Evolutionary conservation across 2,329 filamentous ascomycete genomes (phyloP), one percentile per base, ranked within the genome.

Genomic region (Trichoderma aggressivum): DNA sequence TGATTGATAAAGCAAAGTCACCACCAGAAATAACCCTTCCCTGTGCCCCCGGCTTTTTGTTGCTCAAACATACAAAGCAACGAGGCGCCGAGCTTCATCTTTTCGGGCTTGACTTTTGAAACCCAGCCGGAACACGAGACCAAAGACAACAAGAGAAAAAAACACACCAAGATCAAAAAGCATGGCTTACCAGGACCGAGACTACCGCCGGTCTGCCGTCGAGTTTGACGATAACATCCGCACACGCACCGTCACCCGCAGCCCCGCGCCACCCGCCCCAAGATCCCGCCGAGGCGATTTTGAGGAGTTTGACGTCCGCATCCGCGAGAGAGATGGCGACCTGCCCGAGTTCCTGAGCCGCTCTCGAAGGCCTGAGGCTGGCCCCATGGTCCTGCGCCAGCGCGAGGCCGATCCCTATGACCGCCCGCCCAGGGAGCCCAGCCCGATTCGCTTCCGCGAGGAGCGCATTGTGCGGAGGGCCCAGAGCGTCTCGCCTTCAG

Each of bases 391-490:
- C 21, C 82, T 89, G 61, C 84, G 87, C 65, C 81, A 85, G 74
- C 83, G 86, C 59, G 86, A 89, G 70, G 81, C 88, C 64, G 87
- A 89, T 80, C 34, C 65, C 26, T 87, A 86, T 72, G 86, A 88
- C 77, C 81, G 86, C 65, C 82, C 83, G 67, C 81, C 79, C 55
- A 81, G 83, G 64, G 84, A 82, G 65, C 85, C 82, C 71, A 82
- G 80, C 72, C 84, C 84, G 28, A 73, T 82, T 21, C 81, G 81
- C 8, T 77, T 82, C 60, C 80, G 82, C 36, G 83, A 86, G 75
- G 79, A 82, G 74, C 83, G 84, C 55, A 76, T 84, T 64, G 75
- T 86, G 21, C 78, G 81, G 65, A 80, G 84, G 53, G 79, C 82
- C 28, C 80, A 84, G 72, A 86, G 85, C 72, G 77, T 82, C 60